phyloP scores from a whole-genome alignment of 2,329 filamentous ascomycete species.

The Xylaria sp. region DNA sequence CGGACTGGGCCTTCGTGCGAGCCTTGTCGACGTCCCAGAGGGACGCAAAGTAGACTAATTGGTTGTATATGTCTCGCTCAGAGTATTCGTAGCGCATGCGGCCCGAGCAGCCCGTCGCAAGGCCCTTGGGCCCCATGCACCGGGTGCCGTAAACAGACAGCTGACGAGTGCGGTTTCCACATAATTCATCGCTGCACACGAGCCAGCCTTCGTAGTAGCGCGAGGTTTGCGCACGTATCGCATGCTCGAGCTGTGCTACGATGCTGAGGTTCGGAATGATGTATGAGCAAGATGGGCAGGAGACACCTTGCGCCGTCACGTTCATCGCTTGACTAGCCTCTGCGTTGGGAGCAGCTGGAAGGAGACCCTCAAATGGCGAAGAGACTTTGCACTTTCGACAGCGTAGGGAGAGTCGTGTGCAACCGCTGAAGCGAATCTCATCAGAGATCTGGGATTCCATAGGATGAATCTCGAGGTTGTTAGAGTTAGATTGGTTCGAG shows the following conservation, averaged over 20 bases:
- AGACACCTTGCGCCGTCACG: constrained; percentile 77
- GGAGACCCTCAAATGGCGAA: constrained; percentile 81
- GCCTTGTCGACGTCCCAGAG: constrained; percentile 93
- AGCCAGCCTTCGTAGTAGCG: constrained; percentile 95
- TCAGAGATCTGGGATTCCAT: constrained; percentile 96
- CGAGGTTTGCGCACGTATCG: constrained; percentile 80
- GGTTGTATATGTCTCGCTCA: constrained; percentile 94
- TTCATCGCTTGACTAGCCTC: constrained; percentile 29
- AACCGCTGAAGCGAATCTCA: constrained; percentile 86
- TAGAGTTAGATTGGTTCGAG: constrained; percentile 56
- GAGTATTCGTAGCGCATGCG: constrained; percentile 88
- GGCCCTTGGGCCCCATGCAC: constrained; percentile 87
- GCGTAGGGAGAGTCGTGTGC: constrained; percentile 78
- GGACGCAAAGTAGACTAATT: constrained; percentile 85
- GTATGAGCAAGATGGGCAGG: constrained; percentile 76
- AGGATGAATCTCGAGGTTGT: constrained; percentile 82
- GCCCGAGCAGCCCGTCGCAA: constrained; percentile 85
- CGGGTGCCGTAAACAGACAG: constrained; percentile 93
- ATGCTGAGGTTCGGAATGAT: constrained; percentile 77
- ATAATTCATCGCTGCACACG: constrained; percentile 88
- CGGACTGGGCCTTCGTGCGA: constrained; percentile 62
- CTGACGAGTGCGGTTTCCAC: constrained; percentile 86
- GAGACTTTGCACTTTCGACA: constrained; percentile 83
- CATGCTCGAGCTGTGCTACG: constrained; percentile 86
- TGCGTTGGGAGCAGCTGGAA: constrained; percentile 60